Conservation (phyloP, 352 stramenopile genomes). For the Phytophthora podocarpi region DNA sequence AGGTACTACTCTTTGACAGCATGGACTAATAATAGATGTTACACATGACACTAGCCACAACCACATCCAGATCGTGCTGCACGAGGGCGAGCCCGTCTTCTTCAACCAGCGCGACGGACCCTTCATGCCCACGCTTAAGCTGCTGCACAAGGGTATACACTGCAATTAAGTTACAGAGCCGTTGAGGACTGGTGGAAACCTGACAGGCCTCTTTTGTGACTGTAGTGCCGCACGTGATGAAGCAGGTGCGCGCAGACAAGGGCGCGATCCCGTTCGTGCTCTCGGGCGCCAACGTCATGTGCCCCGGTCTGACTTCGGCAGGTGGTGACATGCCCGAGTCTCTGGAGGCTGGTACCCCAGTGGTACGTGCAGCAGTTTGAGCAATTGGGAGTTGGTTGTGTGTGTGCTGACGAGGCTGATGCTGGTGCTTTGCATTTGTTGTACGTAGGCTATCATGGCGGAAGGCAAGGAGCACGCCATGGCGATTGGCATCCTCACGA, state of each 20-base stretch:
- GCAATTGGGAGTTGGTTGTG: not conserved
- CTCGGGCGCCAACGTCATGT: conserved; percentile 99
- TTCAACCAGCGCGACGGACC: conserved; percentile 97
- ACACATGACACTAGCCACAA: conserved; percentile 71
- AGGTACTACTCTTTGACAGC: not conserved
- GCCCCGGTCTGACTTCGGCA: conserved; percentile 95
- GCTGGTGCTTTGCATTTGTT: not conserved
- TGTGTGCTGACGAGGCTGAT: conserved; percentile 7
- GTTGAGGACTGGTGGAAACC: not conserved
- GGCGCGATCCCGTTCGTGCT: conserved; percentile 98
- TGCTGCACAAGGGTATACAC: conserved; percentile 92
- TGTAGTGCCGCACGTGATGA: conserved; percentile 92
- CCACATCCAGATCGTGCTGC: conserved; percentile 90
- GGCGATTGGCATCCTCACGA: conserved; percentile 96
- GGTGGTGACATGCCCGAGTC: conserved; percentile 93
- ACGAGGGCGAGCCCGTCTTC: conserved; percentile 93
- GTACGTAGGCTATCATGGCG: conserved; percentile 92
- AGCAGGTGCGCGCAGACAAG: conserved; percentile 95
- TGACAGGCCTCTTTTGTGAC: not conserved
- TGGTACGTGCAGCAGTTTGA: conserved; percentile 53
- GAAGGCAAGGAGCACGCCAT: conserved; percentile 98
- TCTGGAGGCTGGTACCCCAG: conserved; percentile 78
- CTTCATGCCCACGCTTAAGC: conserved; percentile 96
- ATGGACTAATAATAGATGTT: conserved; percentile 9
- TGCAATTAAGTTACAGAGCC: not conserved